Base-by-base conservation (phyloP, 106 monocot species). In the Dendrobium chrysotoxum region DNA sequence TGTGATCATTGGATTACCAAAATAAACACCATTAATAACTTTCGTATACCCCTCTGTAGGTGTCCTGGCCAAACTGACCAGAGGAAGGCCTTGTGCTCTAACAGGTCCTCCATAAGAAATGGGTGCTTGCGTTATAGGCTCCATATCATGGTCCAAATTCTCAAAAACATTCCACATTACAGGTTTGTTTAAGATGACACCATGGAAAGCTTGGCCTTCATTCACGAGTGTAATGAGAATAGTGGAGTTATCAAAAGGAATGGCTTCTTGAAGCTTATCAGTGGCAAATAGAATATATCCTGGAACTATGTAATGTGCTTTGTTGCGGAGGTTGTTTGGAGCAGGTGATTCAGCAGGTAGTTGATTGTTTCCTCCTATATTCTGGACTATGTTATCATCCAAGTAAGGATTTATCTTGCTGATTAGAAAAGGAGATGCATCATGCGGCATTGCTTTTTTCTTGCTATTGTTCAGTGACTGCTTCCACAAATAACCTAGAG, bases 91-190 rank as follows among this genome's bases (percentile, higher is more conserved):
- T 0, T 80, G 82, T 7, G 77, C 41, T 21, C 65, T 83, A 18
- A 98, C 85, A 31, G 97, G 97, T 13, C 97, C 97, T 28, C 97
- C 97, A 75, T 91, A 95, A 58, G 58, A 92, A 30, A 98, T 82
- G 54, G 91, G 88, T 44, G 89, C 83, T 9, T 75, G 38, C 67
- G 80, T 95, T 30, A 98, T 47, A 58, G 86, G 72, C 16, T 85
- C 88, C 46, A 89, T 10, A 16, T 82, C 79, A 65, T 75, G 72
- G 47, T 85, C 83, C 42, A 86, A 50, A 47, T 88, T 78, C 68
- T 86, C 77, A 75, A 95, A 87, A 47, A 85, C 12, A 28, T 87
- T 81, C 97, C 97, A 98, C 15, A 79, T 88, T n/a, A 98, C 80
- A 0, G 20, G 87, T 81, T 89, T 94, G 76, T 98, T 98, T n/a